Evolutionary conservation across 1,284 basidiomycete genomes (phyloP), one percentile per base, ranked within the genome.

Genomic region (Xerocomus minutiporus): DNA sequence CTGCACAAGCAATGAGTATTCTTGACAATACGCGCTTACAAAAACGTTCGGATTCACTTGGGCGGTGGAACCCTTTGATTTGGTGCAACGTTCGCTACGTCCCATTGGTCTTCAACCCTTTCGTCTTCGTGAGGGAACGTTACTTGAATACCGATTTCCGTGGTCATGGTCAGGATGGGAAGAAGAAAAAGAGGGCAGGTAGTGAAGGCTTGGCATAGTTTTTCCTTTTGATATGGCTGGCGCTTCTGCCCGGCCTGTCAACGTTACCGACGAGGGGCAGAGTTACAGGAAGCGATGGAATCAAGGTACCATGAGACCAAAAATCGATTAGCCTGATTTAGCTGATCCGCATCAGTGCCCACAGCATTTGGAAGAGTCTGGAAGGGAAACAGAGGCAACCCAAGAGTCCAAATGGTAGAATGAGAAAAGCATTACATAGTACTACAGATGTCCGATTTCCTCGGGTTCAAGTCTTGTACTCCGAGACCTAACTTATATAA

Each of bases 51-150:
- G 44, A 17, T 43, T 48, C 28, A 61, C 59, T 40, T 52, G 38
- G 59, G 59, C 2, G 52, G 26, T 12, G 59, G 59, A 6, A 52
- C 56, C 17, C 50, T 50, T 9, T 46, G 39, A 11, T 15, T 9
- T 8, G 46, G 29, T 32, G 36, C 44, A 26, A 55, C 47, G 5
- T 55, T 47, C 5, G 53, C 32, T 32, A 56, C 44, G 31, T 57
- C 53, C 34, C 11, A 32, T 7, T 38, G 49, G 20, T 8, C 38
- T 5, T 39, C 26, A 1, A 7, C n/a, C n/a, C 8, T 36, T 17
- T 51, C 25, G 4, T 32, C 23, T 4, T 28, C 25, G 8, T 8
- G 40, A 26, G 40, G 25, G 13, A 42, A 13, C 3, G 40, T 15
- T 1, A 42, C 25, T 26, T 28, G 40, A 28, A 42, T 41, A 11